A percentile compares a stretch with the other conserved stretches of the same genome.
Conservation (phyloP, 495 filamentous ascomycete species). For the Aspergillus baeticus region DNA sequence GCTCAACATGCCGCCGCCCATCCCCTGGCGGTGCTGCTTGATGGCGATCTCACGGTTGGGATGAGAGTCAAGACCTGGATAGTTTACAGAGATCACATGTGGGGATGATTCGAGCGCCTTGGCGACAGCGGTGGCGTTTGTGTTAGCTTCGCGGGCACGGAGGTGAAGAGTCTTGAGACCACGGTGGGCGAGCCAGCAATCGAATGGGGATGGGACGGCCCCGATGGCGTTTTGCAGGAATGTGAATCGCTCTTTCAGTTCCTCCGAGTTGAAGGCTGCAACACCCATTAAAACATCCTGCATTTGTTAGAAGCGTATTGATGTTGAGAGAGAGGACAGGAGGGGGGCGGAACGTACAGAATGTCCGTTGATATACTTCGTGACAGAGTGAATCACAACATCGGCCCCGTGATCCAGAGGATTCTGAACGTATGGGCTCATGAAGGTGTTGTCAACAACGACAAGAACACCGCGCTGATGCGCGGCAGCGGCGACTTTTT, state of each 20-base stretch:
- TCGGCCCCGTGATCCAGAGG: conserved; percentile 93
- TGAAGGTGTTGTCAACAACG: conserved; percentile 98
- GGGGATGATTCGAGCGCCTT: conserved; percentile 73
- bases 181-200: conserved; percentile 98
- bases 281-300: conserved; percentile 97
- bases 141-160: conserved; percentile 77
- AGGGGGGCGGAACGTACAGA: conserved; percentile 43
- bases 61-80: conserved; percentile 87
- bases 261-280: conserved; percentile 88
- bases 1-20: conserved; percentile 96
- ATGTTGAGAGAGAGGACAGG: neutral
- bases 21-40: conserved; percentile 88
- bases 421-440: conserved; percentile 95
- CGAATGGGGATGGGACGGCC: conserved; percentile 90
- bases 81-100: conserved; percentile 86
- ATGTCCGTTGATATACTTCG: conserved; percentile 99
- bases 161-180: conserved; percentile 97
- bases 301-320: conserved; percentile 20
- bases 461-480: conserved; percentile 89
- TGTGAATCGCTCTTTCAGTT: conserved; percentile 68
- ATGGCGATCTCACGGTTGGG: conserved; percentile 79
- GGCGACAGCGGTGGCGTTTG: conserved; percentile 79
- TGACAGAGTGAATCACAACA: conserved; percentile 98
- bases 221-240: conserved; percentile 99
- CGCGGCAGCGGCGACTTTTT: conserved; percentile 74